A percentile compares a stretch with the other conserved stretches of the same genome.
Conservation (phyloP, 306 rosid genomes). For the Casuarina cunninghamiana region DNA sequence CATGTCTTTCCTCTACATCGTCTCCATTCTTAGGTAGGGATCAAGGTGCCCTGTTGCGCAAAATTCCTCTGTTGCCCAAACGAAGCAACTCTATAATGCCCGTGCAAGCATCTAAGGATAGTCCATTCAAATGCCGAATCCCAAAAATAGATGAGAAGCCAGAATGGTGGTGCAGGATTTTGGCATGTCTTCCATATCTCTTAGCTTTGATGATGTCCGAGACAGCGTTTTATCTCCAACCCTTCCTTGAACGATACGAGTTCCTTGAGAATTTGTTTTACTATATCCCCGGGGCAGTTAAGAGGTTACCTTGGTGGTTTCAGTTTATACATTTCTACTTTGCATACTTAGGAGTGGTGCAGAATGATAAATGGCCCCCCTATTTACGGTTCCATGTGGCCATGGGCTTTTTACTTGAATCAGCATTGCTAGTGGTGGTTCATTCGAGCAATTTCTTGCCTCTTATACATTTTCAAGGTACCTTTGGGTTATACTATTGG, state of each 20-base stretch:
- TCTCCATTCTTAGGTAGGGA: conserved; percentile 33
- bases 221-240: conserved; percentile 60
- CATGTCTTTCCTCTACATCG: conserved; percentile 33
- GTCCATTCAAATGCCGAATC: conserved; percentile 47
- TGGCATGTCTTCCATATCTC: conserved; percentile 76
- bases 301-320: conserved; percentile 71
- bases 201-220: conserved; percentile 69
- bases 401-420: conserved; percentile 74
- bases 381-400: conserved; percentile 68
- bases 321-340: conserved; percentile 56
- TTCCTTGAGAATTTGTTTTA: conserved; percentile 47
- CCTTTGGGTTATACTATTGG: conserved; percentile 74
- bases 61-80: conserved; percentile 23
- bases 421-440: conserved; percentile 57
- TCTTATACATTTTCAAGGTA: conserved; percentile 72
- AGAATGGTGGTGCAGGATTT: conserved; percentile 92
- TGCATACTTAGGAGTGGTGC: conserved; percentile 60
- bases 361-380: conserved; percentile 63
- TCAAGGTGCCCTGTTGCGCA: conserved; percentile 27
- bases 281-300: conserved; percentile 72
- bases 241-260: conserved; percentile 50
- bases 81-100: conserved; percentile 29
- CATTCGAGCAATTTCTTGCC: conserved; percentile 75
- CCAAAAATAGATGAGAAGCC: conserved; percentile 68
- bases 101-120: conserved; percentile 50